These are phyloP conservation scores for Colletotrichum tofieldiae DNA, from an alignment of 2,329 filamentous ascomycete genomes.

Conservation along the genomic window DNA sequence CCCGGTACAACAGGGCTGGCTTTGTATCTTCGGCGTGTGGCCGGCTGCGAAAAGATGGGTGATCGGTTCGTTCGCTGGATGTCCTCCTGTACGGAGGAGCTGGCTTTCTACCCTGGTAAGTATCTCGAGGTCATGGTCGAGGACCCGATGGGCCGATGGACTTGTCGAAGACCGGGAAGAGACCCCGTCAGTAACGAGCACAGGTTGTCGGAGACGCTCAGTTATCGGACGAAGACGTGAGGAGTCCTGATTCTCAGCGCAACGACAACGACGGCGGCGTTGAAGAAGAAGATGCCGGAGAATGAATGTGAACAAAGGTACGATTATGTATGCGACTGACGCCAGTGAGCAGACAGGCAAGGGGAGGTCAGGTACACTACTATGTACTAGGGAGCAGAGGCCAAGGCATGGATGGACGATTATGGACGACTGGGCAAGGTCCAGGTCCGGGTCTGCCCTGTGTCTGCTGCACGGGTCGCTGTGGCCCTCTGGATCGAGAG, in stretches of 20 bases:
- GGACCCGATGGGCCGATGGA: neutral
- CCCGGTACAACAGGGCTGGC: neutral
- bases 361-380: too few relatives aligned
- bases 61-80: slow-evolving; percentile 14
- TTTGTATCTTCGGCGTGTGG: neutral
- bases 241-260: neutral
- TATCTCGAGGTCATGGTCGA: neutral
- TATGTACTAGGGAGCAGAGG: neutral
- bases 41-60: neutral
- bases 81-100: slow-evolving; percentile 2
- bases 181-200: neutral
- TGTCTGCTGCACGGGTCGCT: slow-evolving; percentile 31
- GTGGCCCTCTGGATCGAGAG: slow-evolving; percentile 15
- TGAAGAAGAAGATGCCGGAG: neutral
- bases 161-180: neutral
- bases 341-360: neutral
- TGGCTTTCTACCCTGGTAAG: neutral
- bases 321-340: slow-evolving; percentile 15
- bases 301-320: slow-evolving; percentile 11
- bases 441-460: slow-evolving; percentile 13
- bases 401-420: neutral
- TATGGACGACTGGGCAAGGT: neutral
- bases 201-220: neutral
- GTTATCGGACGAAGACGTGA: neutral
- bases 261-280: neutral